Evolutionary conservation across 768 basidiomycete species (phyloP).

Genomic region (Flagelloscypha sp.): DNA sequence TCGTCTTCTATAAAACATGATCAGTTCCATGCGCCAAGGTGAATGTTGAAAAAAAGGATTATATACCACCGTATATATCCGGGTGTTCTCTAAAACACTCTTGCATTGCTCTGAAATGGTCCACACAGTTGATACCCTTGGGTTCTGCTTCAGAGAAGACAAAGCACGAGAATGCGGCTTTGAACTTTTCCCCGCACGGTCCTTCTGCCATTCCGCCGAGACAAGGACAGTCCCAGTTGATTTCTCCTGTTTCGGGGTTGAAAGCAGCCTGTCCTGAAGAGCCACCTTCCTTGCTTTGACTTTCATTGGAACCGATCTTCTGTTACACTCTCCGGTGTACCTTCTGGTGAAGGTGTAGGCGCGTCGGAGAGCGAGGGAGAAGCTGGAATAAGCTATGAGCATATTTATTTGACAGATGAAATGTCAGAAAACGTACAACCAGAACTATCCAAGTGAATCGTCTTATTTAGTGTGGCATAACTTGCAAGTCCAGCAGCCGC

Average conservation of each 20-base stretch:
- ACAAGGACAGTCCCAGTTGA: slow-evolving; percentile 99
- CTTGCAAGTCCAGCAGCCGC: no score
- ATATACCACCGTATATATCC: slow-evolving; percentile 89
- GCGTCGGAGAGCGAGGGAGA: no score
- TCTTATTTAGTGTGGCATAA: no score
- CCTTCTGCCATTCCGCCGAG: slow-evolving; percentile 98
- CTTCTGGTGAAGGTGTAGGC: slow-evolving; percentile 1
- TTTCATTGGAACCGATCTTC: slow-evolving; percentile 20
- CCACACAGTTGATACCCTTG: slow-evolving; percentile 96
- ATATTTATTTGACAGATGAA: no score
- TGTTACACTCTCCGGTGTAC: slow-evolving; percentile 15
- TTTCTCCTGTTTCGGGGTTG: slow-evolving; percentile 96
- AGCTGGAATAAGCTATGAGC: no score
- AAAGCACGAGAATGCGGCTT: slow-evolving; percentile 95
- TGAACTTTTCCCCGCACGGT: slow-evolving; percentile 89
- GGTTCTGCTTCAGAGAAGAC: slow-evolving; percentile 91
- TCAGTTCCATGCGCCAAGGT: no score
- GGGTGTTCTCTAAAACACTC: slow-evolving; percentile 95
- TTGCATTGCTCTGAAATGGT: slow-evolving; percentile 97
- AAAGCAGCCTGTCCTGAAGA: no score
- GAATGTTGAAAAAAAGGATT: no score
- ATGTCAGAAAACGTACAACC: no score
- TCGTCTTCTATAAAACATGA: slow-evolving; percentile 4
- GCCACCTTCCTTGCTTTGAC: no score
- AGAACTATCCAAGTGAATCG: no score